phyloP scores from a whole-genome alignment of 768 basidiomycete species.

The Termitomyces sp. region DNA sequence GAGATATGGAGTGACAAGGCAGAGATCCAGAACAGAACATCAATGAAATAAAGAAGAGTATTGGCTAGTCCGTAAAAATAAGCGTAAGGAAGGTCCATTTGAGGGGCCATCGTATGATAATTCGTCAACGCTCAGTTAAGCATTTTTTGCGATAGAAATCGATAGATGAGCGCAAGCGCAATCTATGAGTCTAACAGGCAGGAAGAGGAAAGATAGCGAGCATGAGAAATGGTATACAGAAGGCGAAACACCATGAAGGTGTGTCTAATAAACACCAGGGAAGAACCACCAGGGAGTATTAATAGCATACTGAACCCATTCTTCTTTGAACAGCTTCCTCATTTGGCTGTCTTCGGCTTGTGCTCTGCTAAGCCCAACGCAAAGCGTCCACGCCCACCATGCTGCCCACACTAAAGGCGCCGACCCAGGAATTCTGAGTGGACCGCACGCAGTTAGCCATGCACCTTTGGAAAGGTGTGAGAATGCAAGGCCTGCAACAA shows the following conservation, averaged over 20 bases:
- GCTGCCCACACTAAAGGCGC: conserved; percentile 22
- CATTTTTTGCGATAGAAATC: conserved; percentile 1
- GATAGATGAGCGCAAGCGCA: not conserved
- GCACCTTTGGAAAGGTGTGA: conserved; percentile 37
- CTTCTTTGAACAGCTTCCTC: conserved; percentile 33
- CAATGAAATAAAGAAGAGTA: conserved; percentile 3
- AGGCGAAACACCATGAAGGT: not conserved
- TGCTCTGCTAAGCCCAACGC: conserved; percentile 39
- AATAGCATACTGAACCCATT: conserved; percentile 42
- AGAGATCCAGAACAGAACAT: conserved; percentile 2
- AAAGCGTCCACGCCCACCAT: conserved; percentile 41
- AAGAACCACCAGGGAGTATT: conserved; percentile 42
- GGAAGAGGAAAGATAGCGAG: not conserved
- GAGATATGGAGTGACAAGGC: not conserved
- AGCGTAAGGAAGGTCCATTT: not conserved
- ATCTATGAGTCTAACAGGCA: not conserved
- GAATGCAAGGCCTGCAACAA: conserved; percentile 34
- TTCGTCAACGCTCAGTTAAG: conserved; percentile 1
- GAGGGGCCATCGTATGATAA: not conserved
- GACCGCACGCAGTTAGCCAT: conserved; percentile 31
- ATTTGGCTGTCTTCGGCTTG: conserved; percentile 44
- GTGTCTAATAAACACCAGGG: conserved; percentile 32
- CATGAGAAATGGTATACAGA: not conserved
- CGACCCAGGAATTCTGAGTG: conserved; percentile 18
- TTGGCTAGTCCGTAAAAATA: conserved; percentile 2